Conservation (phyloP, 2,329 filamentous ascomycete species). For the Trichophyton mentagrophytes region DNA sequence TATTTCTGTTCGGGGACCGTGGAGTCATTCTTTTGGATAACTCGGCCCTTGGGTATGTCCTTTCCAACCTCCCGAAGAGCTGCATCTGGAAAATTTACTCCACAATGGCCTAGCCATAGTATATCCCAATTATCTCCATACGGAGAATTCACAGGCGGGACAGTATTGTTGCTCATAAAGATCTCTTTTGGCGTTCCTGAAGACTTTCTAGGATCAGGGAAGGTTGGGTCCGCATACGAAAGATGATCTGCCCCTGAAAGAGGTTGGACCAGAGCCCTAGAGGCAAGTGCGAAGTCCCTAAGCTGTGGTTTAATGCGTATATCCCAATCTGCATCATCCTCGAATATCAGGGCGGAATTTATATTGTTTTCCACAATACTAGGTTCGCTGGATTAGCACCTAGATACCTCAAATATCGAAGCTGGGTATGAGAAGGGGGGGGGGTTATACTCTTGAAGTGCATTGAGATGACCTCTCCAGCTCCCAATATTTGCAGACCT, state of each 20-base stretch:
- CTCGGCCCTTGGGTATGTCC: background rate
- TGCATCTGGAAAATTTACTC: conserved; percentile 11
- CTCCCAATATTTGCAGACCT: conserved; percentile 28
- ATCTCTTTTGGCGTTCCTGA: background rate
- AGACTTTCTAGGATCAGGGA: background rate
- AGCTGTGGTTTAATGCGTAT: conserved; percentile 40
- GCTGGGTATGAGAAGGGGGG: background rate
- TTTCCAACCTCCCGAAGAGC: background rate
- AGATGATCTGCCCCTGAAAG: background rate
- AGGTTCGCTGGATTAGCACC: too few relatives aligned
- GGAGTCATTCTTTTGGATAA: background rate
- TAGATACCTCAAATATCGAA: background rate
- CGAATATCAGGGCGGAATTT: conserved; percentile 40
- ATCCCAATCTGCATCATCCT: conserved; percentile 49
- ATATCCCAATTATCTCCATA: conserved; percentile 44
- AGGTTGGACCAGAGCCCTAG: background rate
- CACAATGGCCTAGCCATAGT: conserved; percentile 33
- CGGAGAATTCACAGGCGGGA: conserved; percentile 23
- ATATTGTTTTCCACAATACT: conserved; percentile 36
- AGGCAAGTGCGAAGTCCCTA: conserved; percentile 11
- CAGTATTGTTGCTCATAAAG: conserved; percentile 6
- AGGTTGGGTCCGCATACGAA: background rate
- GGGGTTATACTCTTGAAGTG: conserved; percentile 19
- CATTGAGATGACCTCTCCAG: conserved; percentile 32
- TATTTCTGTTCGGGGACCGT: background rate